Conservation (phyloP, 169 alveolate genomes). For the Prorocentrum cordatum region DNA sequence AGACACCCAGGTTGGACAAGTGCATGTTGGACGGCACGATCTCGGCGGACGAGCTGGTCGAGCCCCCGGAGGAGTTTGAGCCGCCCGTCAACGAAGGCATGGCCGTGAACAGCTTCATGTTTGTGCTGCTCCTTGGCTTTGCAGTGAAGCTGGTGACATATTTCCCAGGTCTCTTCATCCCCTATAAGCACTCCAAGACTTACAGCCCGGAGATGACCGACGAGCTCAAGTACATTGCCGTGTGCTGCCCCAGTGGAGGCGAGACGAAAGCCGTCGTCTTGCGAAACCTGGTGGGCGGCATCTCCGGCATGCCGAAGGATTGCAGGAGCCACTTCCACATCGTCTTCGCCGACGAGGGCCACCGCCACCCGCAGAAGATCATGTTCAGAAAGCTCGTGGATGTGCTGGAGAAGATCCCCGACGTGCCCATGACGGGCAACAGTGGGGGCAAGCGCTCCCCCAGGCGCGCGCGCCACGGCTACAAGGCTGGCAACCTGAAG, state of each 20-base stretch:
- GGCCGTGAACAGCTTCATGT: too few species aligned
- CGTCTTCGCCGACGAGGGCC: conserved; percentile 55
- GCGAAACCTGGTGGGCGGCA: conserved; percentile 41
- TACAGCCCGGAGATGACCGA: conserved; percentile 40
- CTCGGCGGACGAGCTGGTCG: too few species aligned
- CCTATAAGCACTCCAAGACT: conserved; percentile 23
- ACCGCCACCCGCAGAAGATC: conserved; percentile 33
- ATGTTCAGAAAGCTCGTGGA: background rate
- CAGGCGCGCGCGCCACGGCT: background rate
- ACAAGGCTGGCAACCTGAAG: background rate
- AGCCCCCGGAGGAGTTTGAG: too few species aligned
- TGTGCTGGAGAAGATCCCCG: background rate
- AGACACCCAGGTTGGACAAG: too few species aligned
- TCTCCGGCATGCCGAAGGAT: conserved; percentile 54
- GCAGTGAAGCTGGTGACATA: conserved; percentile 42
- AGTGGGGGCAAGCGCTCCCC: background rate
- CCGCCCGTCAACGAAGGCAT: too few species aligned
- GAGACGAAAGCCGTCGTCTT: conserved; percentile 27
- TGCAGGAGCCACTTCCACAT: conserved; percentile 57
- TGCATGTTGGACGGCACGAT: too few species aligned
- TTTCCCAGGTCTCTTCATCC: conserved; percentile 40
- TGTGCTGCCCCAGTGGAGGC: conserved; percentile 25
- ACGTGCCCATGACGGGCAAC: background rate
- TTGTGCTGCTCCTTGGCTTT: conserved; percentile 34
- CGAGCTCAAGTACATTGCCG: conserved; percentile 22